Base-by-base conservation (phyloP, 371 early-diverging fungal species). In the Rhizopus sp. region DNA sequence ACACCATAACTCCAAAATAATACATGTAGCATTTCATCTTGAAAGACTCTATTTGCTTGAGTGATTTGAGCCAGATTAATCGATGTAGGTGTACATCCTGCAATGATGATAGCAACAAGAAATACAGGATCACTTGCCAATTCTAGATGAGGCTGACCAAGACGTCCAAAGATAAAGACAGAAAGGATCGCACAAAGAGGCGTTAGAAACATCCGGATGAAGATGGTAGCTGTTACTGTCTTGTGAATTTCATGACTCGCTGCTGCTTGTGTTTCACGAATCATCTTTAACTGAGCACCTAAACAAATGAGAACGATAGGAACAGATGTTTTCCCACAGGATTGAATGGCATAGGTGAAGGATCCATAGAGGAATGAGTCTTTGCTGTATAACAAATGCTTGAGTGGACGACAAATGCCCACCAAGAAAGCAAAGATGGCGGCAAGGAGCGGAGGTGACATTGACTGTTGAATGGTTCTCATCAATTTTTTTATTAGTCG, bases 281-380 rank as follows among this genome's bases (percentile, higher is more conserved):
- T 66, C 9, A 30, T 35, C 31, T 47, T 48, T 9, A 90, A 66
- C 62, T 90, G 88, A 13, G 88, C 82, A 12, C 90, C 90, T 1
- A 90, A 75, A 56, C 88, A 85, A 8, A 88, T 66, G 37, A 90
- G 66, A 17, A 87, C 81, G 53, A 88, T 71, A 3, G 90, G 90
- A 16, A 90, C 86, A 6, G 88, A 81, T 7, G 86, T 81, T 31
- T 74, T 75, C 17, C 88, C 86, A 63, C 88, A 87, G 33, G 78
- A 70, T 46, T 87, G 84, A 17, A 90, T 77, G 0, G 88, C 86
- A 10, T 68, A 63, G n/a, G 87, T 78, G 48, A 88, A 51, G 7
- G 85, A 68, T 13, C 84, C 68, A 50, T 84, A 78, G 4, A 87
- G 54, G 50, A 79, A 75, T 0, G 78, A 66, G 16, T 81, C 72